Evolutionary conservation across 2,329 filamentous ascomycete species (phyloP), one percentile per base, ranked within the genome.

Genomic region (Akanthomyces dipterigenus): DNA sequence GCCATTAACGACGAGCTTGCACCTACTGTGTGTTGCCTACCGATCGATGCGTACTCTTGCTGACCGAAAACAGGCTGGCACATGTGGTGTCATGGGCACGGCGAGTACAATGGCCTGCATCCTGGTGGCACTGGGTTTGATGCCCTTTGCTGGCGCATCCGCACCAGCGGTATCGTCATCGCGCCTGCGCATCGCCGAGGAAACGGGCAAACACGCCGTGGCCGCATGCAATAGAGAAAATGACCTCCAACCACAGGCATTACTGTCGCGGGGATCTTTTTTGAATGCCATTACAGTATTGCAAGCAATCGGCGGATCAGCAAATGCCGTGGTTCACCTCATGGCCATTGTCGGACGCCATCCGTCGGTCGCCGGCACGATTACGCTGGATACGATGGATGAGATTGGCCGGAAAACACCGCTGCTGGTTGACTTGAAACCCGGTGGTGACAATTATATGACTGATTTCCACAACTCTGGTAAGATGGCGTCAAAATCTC

Each of bases 61-160:
- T 50, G 9, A 38, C 26, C 48, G 20, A 3, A 3, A 3, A 45
- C 55, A 80, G 78, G 84, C 86, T 1, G 91, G 91, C 34, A 92
- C 90, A 1, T 96, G 91, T 65, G 91, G 91, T 51, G 91, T 93
- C 20, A 96, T 96, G 91, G 95, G 91, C 65, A 96, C 91, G 0
- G 91, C 91, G 7, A 93, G 91, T 69, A 96, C 91, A 2, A 93
- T 96, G 90, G 89, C 90, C 1, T 93, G 89, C 6, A 84, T 91
- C 18, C 88, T 93, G 24, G 90, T 91, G 64, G 90, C 86, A 0
- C 86, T 96, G 67, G 91, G 91, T n/a, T 79, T 96, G 66, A 88
- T 90, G 62, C 81, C 93, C 0, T 87, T 92, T 8, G 85, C 86
- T 6, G 91, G 89, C 0, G 90, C 90, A 0, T 89, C 89, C 0